These are phyloP conservation scores for Tylopilus plumbeoviolaceoides DNA, from an alignment of 768 basidiomycete species.

Conservation along the genomic window DNA sequence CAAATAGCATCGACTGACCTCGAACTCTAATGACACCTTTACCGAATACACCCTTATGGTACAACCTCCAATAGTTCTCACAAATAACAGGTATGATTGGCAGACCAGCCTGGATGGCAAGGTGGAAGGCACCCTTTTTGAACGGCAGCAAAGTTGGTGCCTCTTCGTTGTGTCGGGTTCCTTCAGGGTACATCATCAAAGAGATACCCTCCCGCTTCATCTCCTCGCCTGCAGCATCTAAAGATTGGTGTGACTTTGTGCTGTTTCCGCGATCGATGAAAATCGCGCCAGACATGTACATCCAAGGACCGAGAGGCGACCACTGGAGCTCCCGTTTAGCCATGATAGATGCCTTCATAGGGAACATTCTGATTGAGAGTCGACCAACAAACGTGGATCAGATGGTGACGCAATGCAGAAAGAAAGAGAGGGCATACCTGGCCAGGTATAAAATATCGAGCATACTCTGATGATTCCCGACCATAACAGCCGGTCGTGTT, in stretches of 20 bases:
- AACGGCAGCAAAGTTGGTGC: constrained; percentile 72
- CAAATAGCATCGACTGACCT: constrained; percentile 39
- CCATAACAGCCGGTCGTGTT: constrained; percentile 67
- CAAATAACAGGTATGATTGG: constrained; percentile 90
- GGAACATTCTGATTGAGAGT: constrained; percentile 62
- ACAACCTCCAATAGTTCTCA: constrained; percentile 91
- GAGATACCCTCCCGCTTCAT: constrained; percentile 73
- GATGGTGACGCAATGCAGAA: constrained; percentile 4
- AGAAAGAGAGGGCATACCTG: constrained; percentile 46
- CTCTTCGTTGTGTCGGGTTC: constrained; percentile 75
- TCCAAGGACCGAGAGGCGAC: constrained; percentile 87
- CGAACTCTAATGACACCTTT: constrained; percentile 74
- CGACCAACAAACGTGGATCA: constrained; percentile 4
- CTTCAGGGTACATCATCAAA: constrained; percentile 95
- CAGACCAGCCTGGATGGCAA: constrained; percentile 85
- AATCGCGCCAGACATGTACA: constrained; percentile 85
- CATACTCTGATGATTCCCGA: constrained; percentile 94
- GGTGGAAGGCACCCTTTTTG: constrained; percentile 98
- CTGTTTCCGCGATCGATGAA: constrained; percentile 89
- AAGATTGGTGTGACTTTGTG: constrained; percentile 64
- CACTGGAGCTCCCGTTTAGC: constrained; percentile 88
- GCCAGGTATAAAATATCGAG: constrained; percentile 81
- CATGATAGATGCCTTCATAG: constrained; percentile 80
- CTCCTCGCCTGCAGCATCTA: constrained; percentile 70
- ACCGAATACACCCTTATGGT: constrained; percentile 73